Evolutionary conservation across 495 filamentous ascomycete genomes (phyloP).

Genomic region (Alectoria sarmentosa): DNA sequence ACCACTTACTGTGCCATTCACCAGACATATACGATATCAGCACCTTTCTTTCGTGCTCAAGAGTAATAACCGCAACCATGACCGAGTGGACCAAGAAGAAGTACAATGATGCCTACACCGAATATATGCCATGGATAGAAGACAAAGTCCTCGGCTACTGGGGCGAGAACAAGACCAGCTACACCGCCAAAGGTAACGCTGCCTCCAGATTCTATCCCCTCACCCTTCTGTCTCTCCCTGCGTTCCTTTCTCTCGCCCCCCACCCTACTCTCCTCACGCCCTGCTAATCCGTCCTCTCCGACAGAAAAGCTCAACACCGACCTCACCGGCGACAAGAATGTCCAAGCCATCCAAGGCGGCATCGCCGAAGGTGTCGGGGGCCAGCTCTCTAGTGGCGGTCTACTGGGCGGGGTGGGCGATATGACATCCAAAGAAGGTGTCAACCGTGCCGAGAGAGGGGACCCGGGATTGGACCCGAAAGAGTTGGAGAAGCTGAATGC

Average conservation of each 20-base stretch:
- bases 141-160: conserved; percentile 56
- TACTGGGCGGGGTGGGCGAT: conserved; percentile 50
- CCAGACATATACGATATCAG: not conserved
- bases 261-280: not conserved
- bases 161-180: conserved; percentile 59
- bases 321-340: conserved; percentile 48
- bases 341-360: conserved; percentile 52
- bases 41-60: not conserved
- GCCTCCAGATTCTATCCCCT: not conserved
- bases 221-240: not conserved
- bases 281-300: not conserved
- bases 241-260: not conserved
- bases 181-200: conserved; percentile 46
- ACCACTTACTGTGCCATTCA: not conserved
- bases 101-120: conserved; percentile 56
- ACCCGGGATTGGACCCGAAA: conserved; percentile 38
- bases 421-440: conserved; percentile 47
- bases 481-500: conserved; percentile 28
- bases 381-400: conserved; percentile 50
- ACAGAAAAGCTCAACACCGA: conserved; percentile 56
- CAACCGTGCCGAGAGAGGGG: conserved; percentile 49
- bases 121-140: conserved; percentile 62
- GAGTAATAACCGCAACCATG: conserved; percentile 17
- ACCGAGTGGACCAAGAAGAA: conserved; percentile 46
- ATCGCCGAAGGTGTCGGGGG: conserved; percentile 47